phyloP scores from a whole-genome alignment of 352 stramenopile species.

The Pythium apleroticum region DNA sequence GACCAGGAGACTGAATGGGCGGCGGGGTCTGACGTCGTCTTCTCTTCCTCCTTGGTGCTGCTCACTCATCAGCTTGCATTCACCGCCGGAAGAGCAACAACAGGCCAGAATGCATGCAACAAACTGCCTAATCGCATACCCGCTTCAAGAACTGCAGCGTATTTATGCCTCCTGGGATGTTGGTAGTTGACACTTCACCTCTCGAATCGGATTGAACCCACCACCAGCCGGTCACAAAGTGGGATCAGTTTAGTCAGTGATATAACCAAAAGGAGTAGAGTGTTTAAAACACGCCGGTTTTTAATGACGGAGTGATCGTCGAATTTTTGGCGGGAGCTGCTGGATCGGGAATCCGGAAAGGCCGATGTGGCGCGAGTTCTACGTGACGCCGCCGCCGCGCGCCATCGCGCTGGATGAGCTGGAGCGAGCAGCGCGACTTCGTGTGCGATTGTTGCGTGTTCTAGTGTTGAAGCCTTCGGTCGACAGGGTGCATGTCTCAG shows the following conservation, averaged over 20 bases:
- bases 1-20: not conserved
- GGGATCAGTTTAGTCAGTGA: not conserved
- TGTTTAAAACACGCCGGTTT: not conserved
- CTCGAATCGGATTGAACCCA: not conserved
- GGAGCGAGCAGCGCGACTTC: constrained; percentile 81
- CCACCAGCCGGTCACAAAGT: not conserved
- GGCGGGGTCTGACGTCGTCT: constrained; percentile 12
- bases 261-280: not conserved
- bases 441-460: constrained; percentile 51
- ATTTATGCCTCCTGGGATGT: not conserved
- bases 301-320: not conserved
- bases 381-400: constrained; percentile 73
- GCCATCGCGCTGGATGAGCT: constrained; percentile 95
- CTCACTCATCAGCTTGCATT: constrained; percentile 26
- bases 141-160: not conserved
- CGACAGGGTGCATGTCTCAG: constrained; percentile 14
- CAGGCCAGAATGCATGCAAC: constrained; percentile 17
- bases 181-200: no score
- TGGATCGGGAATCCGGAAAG: not conserved
- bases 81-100: constrained; percentile 7
- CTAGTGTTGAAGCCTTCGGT: constrained; percentile 9
- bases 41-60: constrained; percentile 20
- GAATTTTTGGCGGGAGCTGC: not conserved
- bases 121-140: constrained; percentile 1
- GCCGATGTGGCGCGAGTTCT: constrained; percentile 54